Percentiles rank a stretch among this genome's conserved stretches.
These are phyloP conservation scores for Rhizophora apiculata DNA, from an alignment of 345 rosid genomes.

Conservation along the genomic window DNA sequence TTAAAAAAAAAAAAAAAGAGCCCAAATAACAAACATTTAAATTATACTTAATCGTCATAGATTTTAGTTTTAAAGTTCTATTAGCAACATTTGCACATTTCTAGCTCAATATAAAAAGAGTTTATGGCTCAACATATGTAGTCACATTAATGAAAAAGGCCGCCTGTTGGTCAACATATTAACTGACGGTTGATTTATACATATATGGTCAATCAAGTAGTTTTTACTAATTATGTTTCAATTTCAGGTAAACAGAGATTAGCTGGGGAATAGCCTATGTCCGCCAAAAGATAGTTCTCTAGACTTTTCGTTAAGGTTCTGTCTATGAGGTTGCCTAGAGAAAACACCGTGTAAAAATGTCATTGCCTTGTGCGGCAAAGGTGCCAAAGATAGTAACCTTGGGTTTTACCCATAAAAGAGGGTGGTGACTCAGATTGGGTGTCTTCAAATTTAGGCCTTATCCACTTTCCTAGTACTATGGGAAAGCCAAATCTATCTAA, in stretches of 20 bases:
- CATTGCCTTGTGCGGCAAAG: conserved; percentile 40
- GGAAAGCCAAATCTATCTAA: conserved; percentile 8
- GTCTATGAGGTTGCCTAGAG: conserved; percentile 7
- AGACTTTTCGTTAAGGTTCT: background rate
- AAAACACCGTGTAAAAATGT: conserved; percentile 24
- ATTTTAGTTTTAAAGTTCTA: too few species aligned
- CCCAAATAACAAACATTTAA: too few species aligned
- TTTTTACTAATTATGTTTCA: background rate
- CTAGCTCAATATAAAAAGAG: too few species aligned
- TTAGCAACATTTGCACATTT: too few species aligned
- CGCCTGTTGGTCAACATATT: background rate
- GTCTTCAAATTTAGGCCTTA: conserved; percentile 39
- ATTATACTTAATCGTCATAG: too few species aligned
- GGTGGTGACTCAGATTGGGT: conserved; percentile 38
- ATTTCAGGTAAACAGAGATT: background rate
- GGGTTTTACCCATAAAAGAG: conserved; percentile 15
- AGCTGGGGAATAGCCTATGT: background rate
- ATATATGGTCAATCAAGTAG: background rate
- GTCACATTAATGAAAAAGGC: too few species aligned
- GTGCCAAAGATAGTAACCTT: conserved; percentile 27
- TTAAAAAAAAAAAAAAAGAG: too few species aligned
- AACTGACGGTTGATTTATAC: background rate
- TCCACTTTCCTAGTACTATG: conserved; percentile 37
- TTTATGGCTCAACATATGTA: too few species aligned
- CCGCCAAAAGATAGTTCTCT: background rate